Conservation (phyloP, 164 flowering plant species). For the Malania oleifera region DNA sequence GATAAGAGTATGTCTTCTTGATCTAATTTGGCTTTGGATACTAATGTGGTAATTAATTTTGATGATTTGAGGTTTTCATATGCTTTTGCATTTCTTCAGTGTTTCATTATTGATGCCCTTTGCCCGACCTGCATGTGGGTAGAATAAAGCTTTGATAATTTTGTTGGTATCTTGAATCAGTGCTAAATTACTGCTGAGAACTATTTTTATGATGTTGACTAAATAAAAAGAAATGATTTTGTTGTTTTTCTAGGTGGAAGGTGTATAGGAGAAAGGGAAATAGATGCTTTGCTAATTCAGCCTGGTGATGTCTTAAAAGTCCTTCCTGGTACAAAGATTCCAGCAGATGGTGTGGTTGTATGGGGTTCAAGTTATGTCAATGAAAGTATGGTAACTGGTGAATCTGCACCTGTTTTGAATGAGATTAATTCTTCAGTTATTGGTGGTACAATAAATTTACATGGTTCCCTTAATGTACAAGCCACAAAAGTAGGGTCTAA, state of each 20-base stretch:
- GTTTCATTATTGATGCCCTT: background rate
- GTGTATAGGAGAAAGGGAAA: constrained; percentile 64
- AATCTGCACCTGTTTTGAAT: constrained; percentile 72
- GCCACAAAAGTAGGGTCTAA: constrained; percentile 94
- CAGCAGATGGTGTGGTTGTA: constrained; percentile 81
- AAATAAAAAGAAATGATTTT: background rate
- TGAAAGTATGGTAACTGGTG: constrained; percentile 99
- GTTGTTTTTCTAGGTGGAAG: constrained; percentile 53
- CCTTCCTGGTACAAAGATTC: constrained; percentile 89
- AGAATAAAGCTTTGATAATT: background rate
- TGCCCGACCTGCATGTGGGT: too few species aligned
- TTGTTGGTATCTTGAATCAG: background rate
- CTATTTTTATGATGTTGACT: background rate
- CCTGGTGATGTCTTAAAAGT: constrained; percentile 87
- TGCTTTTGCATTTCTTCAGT: background rate
- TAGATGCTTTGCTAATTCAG: constrained; percentile 86
- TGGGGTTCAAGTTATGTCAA: constrained; percentile 96
- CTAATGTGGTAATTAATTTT: background rate
- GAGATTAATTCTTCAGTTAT: constrained; percentile 64
- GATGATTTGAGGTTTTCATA: background rate
- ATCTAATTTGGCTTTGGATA: background rate
- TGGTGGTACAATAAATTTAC: constrained; percentile 95
- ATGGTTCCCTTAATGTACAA: constrained; percentile 79
- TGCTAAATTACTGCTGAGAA: background rate
- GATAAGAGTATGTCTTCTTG: constrained; percentile 51